phyloP scores from a whole-genome alignment of 2,329 filamentous ascomycete species.

The Aspergillus quadrilineatus region DNA sequence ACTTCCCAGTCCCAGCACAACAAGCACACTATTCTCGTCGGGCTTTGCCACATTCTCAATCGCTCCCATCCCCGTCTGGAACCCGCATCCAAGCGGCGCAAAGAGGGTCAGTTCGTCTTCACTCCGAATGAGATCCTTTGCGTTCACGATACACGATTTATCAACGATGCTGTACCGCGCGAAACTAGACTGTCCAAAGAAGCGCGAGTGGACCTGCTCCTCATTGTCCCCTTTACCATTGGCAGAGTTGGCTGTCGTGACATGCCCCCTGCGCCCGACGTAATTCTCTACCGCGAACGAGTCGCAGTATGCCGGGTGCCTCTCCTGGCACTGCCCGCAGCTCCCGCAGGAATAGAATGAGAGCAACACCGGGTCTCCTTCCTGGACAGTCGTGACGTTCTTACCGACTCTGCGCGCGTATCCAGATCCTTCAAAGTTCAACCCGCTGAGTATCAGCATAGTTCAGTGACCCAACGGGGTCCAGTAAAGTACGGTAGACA shows the following conservation, averaged over 20 bases:
- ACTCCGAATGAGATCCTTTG: constrained; percentile 19
- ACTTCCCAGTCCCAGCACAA: constrained; percentile 47
- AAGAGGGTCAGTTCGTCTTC: constrained; percentile 23
- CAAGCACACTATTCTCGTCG: constrained; percentile 36
- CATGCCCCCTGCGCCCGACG: constrained; percentile 1
- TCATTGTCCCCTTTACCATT: background rate
- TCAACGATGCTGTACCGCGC: constrained; percentile 25
- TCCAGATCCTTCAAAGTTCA: constrained; percentile 18
- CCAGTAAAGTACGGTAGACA: background rate
- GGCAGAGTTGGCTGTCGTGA: background rate
- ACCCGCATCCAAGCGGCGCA: constrained; percentile 30
- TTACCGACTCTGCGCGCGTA: constrained; percentile 16
- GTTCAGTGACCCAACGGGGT: no score
- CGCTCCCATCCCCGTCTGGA: constrained; percentile 35
- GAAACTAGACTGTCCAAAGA: constrained; percentile 35
- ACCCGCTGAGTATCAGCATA: background rate
- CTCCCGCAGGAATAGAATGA: constrained; percentile 35
- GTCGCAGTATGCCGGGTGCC: constrained; percentile 32
- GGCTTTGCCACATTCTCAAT: constrained; percentile 43
- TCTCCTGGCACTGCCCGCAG: constrained; percentile 31
- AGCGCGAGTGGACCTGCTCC: constrained; percentile 11
- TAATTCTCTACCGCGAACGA: constrained; percentile 15
- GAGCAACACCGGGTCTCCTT: constrained; percentile 33
- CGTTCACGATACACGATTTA: constrained; percentile 12
- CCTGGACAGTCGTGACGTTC: constrained; percentile 12